phyloP scores from a whole-genome alignment of 2,329 filamentous ascomycete species.

The Diplodia sapinea region DNA sequence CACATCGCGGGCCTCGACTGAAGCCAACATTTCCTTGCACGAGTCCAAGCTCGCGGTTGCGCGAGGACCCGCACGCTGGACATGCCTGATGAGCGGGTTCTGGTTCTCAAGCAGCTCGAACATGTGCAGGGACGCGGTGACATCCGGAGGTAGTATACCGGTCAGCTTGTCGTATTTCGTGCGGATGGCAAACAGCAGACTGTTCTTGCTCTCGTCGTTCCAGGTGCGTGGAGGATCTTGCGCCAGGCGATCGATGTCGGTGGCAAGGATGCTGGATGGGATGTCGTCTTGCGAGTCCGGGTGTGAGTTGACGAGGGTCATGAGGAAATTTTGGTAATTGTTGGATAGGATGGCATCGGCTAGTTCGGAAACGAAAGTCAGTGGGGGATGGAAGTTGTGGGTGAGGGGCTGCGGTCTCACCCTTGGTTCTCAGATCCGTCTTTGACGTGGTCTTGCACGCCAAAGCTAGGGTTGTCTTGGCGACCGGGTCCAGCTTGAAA shows the following conservation, averaged over 20 bases:
- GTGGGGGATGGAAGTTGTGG: neutral
- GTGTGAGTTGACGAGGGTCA: slow-evolving; percentile 70
- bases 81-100: slow-evolving; percentile 65
- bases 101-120: slow-evolving; percentile 67
- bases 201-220: slow-evolving; percentile 74
- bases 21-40: slow-evolving; percentile 64
- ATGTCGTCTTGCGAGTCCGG: slow-evolving; percentile 69
- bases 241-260: slow-evolving; percentile 84
- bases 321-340: slow-evolving; percentile 77
- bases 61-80: slow-evolving; percentile 76
- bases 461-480: slow-evolving; percentile 85
- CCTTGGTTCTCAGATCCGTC: slow-evolving; percentile 85
- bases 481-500: slow-evolving; percentile 87
- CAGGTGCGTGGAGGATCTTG: slow-evolving; percentile 87
- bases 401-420: slow-evolving; percentile 55
- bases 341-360: slow-evolving; percentile 88
- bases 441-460: slow-evolving; percentile 86
- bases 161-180: slow-evolving; percentile 64
- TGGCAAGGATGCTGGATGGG: slow-evolving; percentile 71
- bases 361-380: slow-evolving; percentile 50
- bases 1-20: slow-evolving; percentile 67
- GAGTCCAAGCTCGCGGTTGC: slow-evolving; percentile 78
- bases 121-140: slow-evolving; percentile 73
- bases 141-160: slow-evolving; percentile 66
- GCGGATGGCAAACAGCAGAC: slow-evolving; percentile 68